Evolutionary conservation across 805 yeast species (phyloP), one percentile per base, ranked within the genome.

Genomic region (Pichia nanzhaoensis): DNA sequence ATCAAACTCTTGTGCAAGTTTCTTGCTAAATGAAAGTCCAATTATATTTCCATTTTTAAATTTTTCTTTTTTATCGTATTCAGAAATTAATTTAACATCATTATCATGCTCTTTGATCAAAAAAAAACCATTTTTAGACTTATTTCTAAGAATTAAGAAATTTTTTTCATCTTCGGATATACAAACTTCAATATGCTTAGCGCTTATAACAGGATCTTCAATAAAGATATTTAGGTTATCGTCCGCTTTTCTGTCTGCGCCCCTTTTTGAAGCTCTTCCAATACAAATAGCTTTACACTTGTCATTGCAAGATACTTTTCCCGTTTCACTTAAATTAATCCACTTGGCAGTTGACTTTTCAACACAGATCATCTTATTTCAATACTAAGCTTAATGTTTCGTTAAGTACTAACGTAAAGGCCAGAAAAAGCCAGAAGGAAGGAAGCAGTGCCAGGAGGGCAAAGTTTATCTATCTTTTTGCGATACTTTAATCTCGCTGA

Each of bases 161-260:
- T 32, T 34, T 7, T 42, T 21, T 3, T 19, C 10, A 10, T 17
- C 18, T 3, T 13, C 13, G 14, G 22, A 14, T 18, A 22, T 37
- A 32, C 42, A 46, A 33, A 42, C n/a, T 8, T 35, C 39, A 28
- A 52, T 19, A 44, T 62, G 65, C 3, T 40, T 34, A 3, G 58
- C 57, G 45, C 65, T 60, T 10, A 62, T 35, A 1, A 63, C 52
- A 6, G 43, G 41, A 33, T 58, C 56, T 19, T 51, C 43, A 28
- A 54, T 57, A 30, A 46, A 57, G 5, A 60, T 43, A 3, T 53
- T 46, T 17, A 44, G 20, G 3, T 16, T 6, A 2, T 41, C 31
- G 31, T 45, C 48, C 27, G 28, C 41, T 32, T 56, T 41, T 13
- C 40, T 28, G 9, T 32, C 32, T n/a, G 47, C 43, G n/a, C 30